These are phyloP conservation scores for Scheffersomyces titani DNA, from an alignment of 1,139 yeast genomes.

Conservation along the genomic window DNA sequence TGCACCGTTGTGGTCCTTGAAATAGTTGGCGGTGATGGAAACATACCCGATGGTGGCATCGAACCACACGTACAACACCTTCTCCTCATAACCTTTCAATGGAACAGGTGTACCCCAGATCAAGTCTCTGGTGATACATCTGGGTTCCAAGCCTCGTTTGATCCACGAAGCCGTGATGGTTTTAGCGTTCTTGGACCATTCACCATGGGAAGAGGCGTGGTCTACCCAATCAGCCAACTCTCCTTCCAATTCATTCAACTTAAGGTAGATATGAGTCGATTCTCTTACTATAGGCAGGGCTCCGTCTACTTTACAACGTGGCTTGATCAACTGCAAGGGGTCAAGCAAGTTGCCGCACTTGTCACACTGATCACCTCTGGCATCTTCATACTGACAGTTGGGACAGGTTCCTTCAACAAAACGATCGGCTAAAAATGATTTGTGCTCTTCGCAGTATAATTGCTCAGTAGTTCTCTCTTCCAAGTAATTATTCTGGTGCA, in stretches of 20 bases:
- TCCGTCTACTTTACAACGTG: constrained; percentile 92
- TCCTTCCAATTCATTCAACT: constrained; percentile 80
- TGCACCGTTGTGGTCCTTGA: constrained; percentile 46
- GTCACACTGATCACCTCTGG: constrained; percentile 99
- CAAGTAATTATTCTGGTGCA: constrained; percentile 71
- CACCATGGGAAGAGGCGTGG: constrained; percentile 66
- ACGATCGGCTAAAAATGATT: constrained; percentile 92
- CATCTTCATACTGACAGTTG: constrained; percentile 90
- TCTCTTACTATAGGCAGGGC: constrained; percentile 76
- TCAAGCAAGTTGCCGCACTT: constrained; percentile 88
- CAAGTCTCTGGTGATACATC: constrained; percentile 96
- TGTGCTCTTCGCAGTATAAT: constrained; percentile 85
- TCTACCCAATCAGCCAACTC: constrained; percentile 73
- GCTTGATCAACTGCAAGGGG: constrained; percentile 89
- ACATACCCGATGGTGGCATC: constrained; percentile 97
- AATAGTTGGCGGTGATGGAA: constrained; percentile 93
- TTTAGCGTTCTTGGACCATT: constrained; percentile 90
- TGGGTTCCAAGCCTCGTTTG: constrained; percentile 87
- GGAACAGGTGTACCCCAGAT: constrained; percentile 99
- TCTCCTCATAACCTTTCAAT: constrained; percentile 73
- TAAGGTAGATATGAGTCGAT: constrained; percentile 84
- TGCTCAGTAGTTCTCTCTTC: constrained; percentile 90
- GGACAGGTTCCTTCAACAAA: constrained; percentile 98
- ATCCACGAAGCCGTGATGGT: constrained; percentile 91
- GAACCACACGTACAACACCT: constrained; percentile 97